Base-by-base conservation (phyloP, 352 stramenopile genomes). In the Plasmopara halstedii region DNA sequence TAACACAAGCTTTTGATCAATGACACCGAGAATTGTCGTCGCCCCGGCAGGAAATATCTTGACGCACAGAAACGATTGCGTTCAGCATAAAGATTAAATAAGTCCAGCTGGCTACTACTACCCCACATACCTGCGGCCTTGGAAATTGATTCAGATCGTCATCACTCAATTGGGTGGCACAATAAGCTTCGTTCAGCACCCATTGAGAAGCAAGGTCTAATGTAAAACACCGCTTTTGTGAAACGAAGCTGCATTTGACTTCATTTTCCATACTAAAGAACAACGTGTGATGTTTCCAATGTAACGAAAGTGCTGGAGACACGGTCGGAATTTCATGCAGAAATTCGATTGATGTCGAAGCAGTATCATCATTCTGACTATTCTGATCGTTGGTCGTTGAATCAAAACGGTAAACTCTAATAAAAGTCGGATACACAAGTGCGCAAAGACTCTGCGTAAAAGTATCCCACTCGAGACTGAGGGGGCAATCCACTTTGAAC, bases 201-300 rank as follows among this genome's bases (percentile, higher is more conserved):
- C 56, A 60, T 2, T 51, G 46, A 9, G 69, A 79, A 5, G 71
- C 78, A n/a, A 90, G 29, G n/a, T 71, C 70, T 20, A 90, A 60
- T 2, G 55, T 66, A 27, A 87, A 88, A 31, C 60, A 74, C 10
- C 73, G 63, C 14, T 67, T 66, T 44, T 61, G 73, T 20, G 67
- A 86, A 19, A 89, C 53, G 2, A 90, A 42, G 25, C 62, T 86
- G 47, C 74, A 85, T 37, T 70, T 79, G n/a, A 90, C 50, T 22
- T 77, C 64, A 10, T 81, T 64, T 11, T 77, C 60, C 2, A 67
- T 77, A 1, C 62, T 52, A 37, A 76, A 72, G 50, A 90, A 86
- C 6, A 90, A 64, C 37, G 76, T 83, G 32, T 86, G 73, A 31
- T 85, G 64, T 31, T 82, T 62, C 73, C 78, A 90, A 17, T 71